phyloP scores from a whole-genome alignment of 2,329 filamentous ascomycete genomes.

The Graphilbum fragrans region DNA sequence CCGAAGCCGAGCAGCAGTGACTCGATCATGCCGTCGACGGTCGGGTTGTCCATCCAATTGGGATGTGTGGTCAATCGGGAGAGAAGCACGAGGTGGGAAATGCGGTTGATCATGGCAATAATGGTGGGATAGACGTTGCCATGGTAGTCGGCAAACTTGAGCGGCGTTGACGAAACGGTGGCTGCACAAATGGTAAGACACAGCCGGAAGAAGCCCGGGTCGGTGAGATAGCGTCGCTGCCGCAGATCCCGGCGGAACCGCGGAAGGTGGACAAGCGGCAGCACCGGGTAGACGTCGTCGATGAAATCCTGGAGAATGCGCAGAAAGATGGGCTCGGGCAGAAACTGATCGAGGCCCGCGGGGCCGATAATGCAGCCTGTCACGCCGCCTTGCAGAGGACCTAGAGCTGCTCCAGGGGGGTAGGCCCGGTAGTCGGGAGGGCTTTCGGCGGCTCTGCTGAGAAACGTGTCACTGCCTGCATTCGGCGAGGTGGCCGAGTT shows the following conservation, averaged over 20 bases:
- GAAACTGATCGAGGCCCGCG: slow-evolving; percentile 8
- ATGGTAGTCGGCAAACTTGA: slow-evolving; percentile 7
- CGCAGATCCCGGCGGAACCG: slow-evolving; percentile 6
- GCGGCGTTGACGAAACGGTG: slow-evolving; percentile 12
- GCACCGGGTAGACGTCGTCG: slow-evolving; percentile 11
- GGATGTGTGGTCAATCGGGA: neutral
- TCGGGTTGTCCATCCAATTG: neutral
- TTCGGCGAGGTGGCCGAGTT: neutral
- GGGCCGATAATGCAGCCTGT: slow-evolving; percentile 5
- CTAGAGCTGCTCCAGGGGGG: neutral
- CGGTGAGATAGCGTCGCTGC: slow-evolving; percentile 7
- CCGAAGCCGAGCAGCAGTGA: neutral
- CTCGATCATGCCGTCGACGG: neutral
- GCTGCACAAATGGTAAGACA: slow-evolving; percentile 13
- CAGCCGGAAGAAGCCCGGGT: slow-evolving; percentile 11
- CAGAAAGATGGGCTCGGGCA: slow-evolving; percentile 9
- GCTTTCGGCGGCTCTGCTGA: neutral
- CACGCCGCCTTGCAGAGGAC: neutral
- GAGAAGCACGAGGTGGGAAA: neutral
- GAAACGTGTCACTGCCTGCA: neutral
- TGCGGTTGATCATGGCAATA: neutral
- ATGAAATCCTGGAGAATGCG: slow-evolving; percentile 12
- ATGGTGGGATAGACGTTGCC: neutral
- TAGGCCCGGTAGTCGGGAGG: neutral
- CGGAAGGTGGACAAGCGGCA: slow-evolving; percentile 12